A percentile compares a stretch with the other conserved stretches of the same genome.
phyloP scores from a whole-genome alignment of 345 rosid species.

The Ailanthus altissimus region DNA sequence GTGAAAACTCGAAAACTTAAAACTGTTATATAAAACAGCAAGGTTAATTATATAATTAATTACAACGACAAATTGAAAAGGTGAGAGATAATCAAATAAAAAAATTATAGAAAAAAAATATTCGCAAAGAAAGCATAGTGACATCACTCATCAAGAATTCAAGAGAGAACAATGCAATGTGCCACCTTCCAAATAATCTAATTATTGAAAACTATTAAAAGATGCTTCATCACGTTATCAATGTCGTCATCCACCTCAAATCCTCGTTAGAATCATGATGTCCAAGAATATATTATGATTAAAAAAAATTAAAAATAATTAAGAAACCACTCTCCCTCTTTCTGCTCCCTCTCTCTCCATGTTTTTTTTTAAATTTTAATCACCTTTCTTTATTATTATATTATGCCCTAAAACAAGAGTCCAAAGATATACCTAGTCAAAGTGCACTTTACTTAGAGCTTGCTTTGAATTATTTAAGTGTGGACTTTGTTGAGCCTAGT shows the following conservation, averaged over 20 bases:
- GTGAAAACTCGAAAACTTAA: too few relatives aligned
- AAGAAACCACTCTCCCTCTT: background rate
- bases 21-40: too few relatives aligned
- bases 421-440: constrained; percentile 15
- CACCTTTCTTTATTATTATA: background rate
- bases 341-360: background rate
- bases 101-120: background rate
- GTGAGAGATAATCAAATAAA: background rate
- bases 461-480: constrained; percentile 18
- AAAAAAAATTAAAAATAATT: background rate
- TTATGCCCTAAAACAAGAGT: background rate
- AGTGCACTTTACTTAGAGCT: constrained; percentile 26
- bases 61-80: background rate
- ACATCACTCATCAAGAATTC: constrained; percentile 14
- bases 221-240: constrained; percentile 49
- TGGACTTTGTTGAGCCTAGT: constrained; percentile 11
- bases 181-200: constrained; percentile 25
- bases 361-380: background rate
- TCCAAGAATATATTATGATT: constrained; percentile 16
- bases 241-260: constrained; percentile 38
- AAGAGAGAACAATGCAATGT: constrained; percentile 19
- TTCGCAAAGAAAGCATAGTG: background rate
- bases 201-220: constrained; percentile 6
- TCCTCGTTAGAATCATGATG: constrained; percentile 28
- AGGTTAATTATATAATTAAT: background rate